Evolutionary conservation across 1,139 yeast species (phyloP), one percentile per base, ranked within the genome.

Genomic region (Yamadazyma sp.): DNA sequence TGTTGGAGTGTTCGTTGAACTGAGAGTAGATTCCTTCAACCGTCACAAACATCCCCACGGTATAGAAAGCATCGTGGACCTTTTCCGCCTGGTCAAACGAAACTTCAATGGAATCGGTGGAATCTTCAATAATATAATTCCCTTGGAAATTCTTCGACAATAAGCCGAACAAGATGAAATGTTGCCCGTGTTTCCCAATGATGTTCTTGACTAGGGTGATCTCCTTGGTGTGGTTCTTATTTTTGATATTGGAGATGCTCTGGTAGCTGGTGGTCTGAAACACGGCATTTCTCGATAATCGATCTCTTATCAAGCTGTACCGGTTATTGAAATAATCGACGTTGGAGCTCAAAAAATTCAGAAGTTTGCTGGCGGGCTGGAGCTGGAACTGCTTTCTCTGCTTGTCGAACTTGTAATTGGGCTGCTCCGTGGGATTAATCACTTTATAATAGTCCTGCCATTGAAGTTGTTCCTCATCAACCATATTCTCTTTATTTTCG

Each of bases 11-110:
- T 14, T 59, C 57, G 17, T 83, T 85, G 15, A 80, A 75, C 6
- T 79, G 81, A 0, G 87, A 76, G 52, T 86, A 87, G 17, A 87
- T 78, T 11, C 99, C 99, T 54, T 89, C 95, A 31, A 85, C 85
- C 4, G 90, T 67, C 1, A 88, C 78, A 51, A 85, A 80, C 69
- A 84, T 82, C 1, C 98, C 98, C 1, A 85, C 77, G 2, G 81
- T 78, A 52, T 82, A 86, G 53, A 79, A 90, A 2, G 85, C 73
- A 0, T 86, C 89, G 11, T 71, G 72, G 1, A 84, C 74, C 32
- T 87, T 85, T 13, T 71, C 65, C 0, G 92, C 70, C 46, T 84
- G 86, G 1, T 75, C 64, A 12, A 90, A 58, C 41, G 85, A 86
- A 20, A 92, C 64, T 48, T 79, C 85, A n/a, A 92, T 80, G 34